Conservation (phyloP, 495 filamentous ascomycete species). For the Daldinia bambusicola region DNA sequence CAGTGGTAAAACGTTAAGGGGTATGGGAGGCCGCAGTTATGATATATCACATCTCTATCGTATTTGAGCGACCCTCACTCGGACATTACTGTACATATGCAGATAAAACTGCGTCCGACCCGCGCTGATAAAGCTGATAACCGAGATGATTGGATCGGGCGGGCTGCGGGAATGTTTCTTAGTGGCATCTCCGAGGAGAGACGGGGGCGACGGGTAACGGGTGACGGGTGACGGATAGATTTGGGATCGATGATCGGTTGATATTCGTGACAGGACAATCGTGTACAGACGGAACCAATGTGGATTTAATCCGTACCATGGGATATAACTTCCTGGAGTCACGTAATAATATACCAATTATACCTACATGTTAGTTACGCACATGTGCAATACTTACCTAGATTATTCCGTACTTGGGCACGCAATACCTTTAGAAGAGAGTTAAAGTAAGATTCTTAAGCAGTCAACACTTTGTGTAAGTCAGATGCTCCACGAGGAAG, state of each 20-base stretch:
- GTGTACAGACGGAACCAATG: neutral
- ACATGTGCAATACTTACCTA: too few species aligned
- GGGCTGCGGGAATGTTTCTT: slow-evolving; percentile 10
- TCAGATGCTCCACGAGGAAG: neutral
- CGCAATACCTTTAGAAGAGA: neutral
- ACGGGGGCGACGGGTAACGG: slow-evolving; percentile 4
- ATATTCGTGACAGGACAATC: neutral
- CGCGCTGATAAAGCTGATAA: neutral
- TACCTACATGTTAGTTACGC: neutral
- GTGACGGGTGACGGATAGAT: neutral
- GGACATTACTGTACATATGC: slow-evolving; percentile 22
- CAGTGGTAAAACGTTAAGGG: slow-evolving; percentile 14
- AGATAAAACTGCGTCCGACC: slow-evolving; percentile 7
- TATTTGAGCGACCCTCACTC: slow-evolving; percentile 6
- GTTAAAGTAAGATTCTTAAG: neutral
- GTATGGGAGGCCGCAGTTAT: slow-evolving; percentile 12
- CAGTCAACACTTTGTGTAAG: slow-evolving; percentile 1
- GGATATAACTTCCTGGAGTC: neutral
- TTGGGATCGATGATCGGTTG: slow-evolving; percentile 1
- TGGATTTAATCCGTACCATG: neutral
- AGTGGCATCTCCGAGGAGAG: slow-evolving; percentile 28
- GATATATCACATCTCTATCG: slow-evolving; percentile 33
- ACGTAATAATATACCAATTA: neutral
- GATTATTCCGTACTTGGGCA: too few species aligned
- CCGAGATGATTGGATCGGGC: slow-evolving; percentile 26